Base-by-base conservation (phyloP, 1,139 yeast genomes). In the Saccharomyces pastorianus region DNA sequence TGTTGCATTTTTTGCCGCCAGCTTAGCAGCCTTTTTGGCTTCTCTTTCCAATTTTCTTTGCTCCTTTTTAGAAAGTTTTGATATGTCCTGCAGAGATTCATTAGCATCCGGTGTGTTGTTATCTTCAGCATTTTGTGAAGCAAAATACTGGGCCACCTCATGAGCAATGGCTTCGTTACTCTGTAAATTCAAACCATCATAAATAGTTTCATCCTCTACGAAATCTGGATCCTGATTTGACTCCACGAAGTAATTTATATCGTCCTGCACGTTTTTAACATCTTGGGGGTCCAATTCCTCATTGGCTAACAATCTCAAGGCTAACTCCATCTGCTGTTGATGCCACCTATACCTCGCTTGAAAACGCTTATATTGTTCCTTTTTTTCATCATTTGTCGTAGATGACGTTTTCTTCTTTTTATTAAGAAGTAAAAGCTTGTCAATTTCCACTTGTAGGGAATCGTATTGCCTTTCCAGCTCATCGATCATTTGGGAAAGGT, bases 121-220 rank as follows among this genome's bases (percentile, higher is more conserved):
- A 26, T 67, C 66, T 13, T 65, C 72, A 32, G 64, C 59, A 48
- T 61, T 61, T 53, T 65, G 67, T 4, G 70, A 69, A 38, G 73
- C 74, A 58, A 74, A 70, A 11, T 73, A 66, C 38, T 73, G 72
- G 2, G 76, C 73, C 3, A 77, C 76, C 58, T 77, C 82, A 54
- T 74, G 75, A 3, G 76, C 77, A 53, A 76, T 67, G 2, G 76
- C 72, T 54, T 77, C 82, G 54, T 79, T 83, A 2, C 83, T 79
- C 50, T 79, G 84, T 53, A 85, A 70, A 62, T 83, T 82, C 61
- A 85, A 71, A 51, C 77, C 78, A 59, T 86, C 93, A 65, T 86
- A 86, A 63, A 86, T 82, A 49, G 87, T 85, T 65, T 85, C 91
- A 67, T 86, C 88, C 62, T 84, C 88, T 51, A 84, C 80, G 62